A percentile compares a stretch with the other conserved stretches of the same genome.
These are phyloP conservation scores for Rubus idaeus DNA, from an alignment of 306 rosid species.

Conservation along the genomic window DNA sequence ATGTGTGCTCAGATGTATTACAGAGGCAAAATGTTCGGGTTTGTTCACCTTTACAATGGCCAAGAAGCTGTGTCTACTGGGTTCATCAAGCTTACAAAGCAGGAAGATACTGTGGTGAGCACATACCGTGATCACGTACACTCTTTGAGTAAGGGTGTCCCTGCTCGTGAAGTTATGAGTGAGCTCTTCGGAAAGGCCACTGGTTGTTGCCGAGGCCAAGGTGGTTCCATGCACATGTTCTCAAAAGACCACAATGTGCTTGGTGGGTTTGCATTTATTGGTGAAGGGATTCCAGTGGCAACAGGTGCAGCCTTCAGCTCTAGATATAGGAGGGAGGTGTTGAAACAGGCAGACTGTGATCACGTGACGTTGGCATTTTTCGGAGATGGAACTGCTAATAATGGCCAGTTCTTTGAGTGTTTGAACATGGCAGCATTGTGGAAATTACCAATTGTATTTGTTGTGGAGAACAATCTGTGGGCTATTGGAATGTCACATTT, in stretches of 20 bases:
- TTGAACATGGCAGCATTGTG: conserved; percentile 97
- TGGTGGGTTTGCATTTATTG: conserved; percentile 97
- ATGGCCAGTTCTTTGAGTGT: conserved; percentile 97
- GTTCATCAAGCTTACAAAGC: conserved; percentile 76
- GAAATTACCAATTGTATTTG: conserved; percentile 94
- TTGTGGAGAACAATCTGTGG: conserved; percentile 98
- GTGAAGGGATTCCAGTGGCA: conserved; percentile 98
- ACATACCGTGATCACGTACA: conserved; percentile 98
- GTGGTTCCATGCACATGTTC: conserved; percentile 99
- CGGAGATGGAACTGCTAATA: conserved; percentile 95
- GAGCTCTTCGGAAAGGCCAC: conserved; percentile 98
- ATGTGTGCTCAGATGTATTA: conserved; percentile 99
- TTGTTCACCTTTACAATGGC: conserved; percentile 98
- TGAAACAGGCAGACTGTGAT: conserved; percentile 67
- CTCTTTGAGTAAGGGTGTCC: conserved; percentile 92
- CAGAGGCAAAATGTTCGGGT: conserved; percentile 96
- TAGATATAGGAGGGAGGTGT: conserved; percentile 82
- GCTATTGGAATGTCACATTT: conserved; percentile 98
- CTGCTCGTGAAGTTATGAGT: conserved; percentile 92
- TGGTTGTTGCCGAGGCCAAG: conserved; percentile 97
- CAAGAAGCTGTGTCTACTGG: conserved; percentile 99
- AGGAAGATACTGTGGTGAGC: conserved; percentile 82
- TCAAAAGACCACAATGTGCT: conserved; percentile 81
- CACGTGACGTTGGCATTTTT: conserved; percentile 84
- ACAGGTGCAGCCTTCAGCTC: conserved; percentile 92